Evolutionary conservation across 352 stramenopile species (phyloP), one percentile per base, ranked within the genome.

Genomic region (Pythium dissimile): DNA sequence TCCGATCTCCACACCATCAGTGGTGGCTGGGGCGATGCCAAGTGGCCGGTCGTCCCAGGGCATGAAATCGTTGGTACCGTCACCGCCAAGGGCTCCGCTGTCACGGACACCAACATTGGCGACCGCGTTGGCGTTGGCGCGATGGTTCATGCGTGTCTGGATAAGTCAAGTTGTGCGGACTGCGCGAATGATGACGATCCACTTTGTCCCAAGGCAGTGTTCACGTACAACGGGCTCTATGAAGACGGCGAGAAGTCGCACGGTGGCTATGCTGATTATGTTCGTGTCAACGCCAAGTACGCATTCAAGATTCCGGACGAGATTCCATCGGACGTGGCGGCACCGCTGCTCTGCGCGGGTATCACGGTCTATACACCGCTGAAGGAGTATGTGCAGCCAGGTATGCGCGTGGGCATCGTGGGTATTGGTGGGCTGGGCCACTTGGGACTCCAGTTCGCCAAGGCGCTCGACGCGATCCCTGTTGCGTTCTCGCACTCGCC

Each of bases 371-470:
- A 41, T 16, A 41, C 16, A 16, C 34, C 34, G 12, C 34, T 41
- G 34, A 41, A 41, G 13, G 34, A 41, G 34, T 41, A 12, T 6
- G 34, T 70, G 12, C 34, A 73, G 51, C 16, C 53, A 16, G 66
- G 64, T 37, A 27, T 70, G 26, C 66, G 60, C 11, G 62, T 92
- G 3, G 79, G 60, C 34, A 62, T 92, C n/a, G 68, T 75, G 1
- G 82, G 82, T 18, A 69, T 89, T 47, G 82, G 81, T 49, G 82
- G 82, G 28, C 64, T 92, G 8, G 82, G 82, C 31, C 82, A 92
- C 54, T 73, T 92, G 55, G 78, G 54, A 3, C 50, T 92, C 30
- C 86, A 90, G 64, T 73, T 90, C 45, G 75, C 68, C 24, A 62
- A 68, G 6, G 81, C 73, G 12, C 68, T 91, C 30, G 76, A 73